phyloP scores from a whole-genome alignment of 2,329 filamentous ascomycete species.

The Penicillium verrucosum region DNA sequence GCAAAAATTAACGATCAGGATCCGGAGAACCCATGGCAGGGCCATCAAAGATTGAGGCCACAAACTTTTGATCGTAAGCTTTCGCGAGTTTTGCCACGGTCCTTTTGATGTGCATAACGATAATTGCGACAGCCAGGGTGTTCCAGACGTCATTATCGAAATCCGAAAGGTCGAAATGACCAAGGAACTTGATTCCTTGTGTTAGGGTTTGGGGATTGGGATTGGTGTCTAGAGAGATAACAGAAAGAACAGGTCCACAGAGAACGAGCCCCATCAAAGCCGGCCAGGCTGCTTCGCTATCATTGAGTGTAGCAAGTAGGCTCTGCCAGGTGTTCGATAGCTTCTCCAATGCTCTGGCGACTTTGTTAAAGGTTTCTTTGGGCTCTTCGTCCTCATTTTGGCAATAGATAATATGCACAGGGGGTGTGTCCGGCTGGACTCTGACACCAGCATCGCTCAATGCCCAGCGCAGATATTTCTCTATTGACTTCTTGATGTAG shows the following conservation, averaged over 20 bases:
- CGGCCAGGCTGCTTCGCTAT: constrained; percentile 33
- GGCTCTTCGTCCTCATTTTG: constrained; percentile 41
- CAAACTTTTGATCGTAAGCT: constrained; percentile 20
- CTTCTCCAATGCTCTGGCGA: constrained; percentile 43
- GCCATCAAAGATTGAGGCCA: background rate
- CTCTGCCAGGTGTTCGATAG: constrained; percentile 45
- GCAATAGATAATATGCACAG: constrained; percentile 47
- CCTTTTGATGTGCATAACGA: constrained; percentile 53
- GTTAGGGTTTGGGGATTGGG: constrained; percentile 19
- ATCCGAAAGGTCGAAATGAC: constrained; percentile 54
- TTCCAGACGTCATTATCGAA: constrained; percentile 60
- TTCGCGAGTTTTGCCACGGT: constrained; percentile 47
- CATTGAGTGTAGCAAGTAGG: constrained; percentile 18
- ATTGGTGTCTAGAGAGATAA: constrained; percentile 51
- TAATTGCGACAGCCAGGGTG: constrained; percentile 55
- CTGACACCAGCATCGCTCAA: constrained; percentile 48
- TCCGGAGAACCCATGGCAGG: background rate
- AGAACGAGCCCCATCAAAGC: constrained; percentile 56
- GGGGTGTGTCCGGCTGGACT: constrained; percentile 33
- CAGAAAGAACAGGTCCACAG: constrained; percentile 50
- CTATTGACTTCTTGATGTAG: constrained; percentile 42
- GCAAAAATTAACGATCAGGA: background rate
- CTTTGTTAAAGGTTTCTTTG: constrained; percentile 39
- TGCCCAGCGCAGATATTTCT: constrained; percentile 54
- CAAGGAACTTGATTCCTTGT: constrained; percentile 31